phyloP scores from a whole-genome alignment of 2,329 filamentous ascomycete genomes.

The Dactylellina cionopaga region DNA sequence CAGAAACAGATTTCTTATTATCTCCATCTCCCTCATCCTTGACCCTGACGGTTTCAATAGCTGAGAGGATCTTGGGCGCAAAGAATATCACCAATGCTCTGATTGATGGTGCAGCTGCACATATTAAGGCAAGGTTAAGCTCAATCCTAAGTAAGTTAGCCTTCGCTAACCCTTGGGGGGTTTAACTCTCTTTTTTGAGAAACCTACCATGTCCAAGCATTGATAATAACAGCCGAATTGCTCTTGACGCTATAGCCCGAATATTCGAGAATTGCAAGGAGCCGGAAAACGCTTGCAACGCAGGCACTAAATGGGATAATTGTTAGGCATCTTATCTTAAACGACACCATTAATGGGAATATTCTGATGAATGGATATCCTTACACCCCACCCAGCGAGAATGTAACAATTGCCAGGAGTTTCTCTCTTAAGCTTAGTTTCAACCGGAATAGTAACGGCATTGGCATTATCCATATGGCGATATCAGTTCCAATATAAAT shows the following conservation, averaged over 20 bases:
- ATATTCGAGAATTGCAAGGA: neutral
- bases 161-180: too few species aligned
- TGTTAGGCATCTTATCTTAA: neutral
- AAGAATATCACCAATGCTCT: slow-evolving; percentile 32
- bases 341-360: neutral
- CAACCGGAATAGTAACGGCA: slow-evolving; percentile 21
- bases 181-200: neutral
- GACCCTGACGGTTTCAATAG: too few species aligned
- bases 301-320: slow-evolving; percentile 8
- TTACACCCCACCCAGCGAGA: slow-evolving; percentile 27
- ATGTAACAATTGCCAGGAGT: slow-evolving; percentile 20
- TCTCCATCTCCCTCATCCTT: too few species aligned
- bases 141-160: slow-evolving; percentile 20
- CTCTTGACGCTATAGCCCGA: neutral
- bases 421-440: slow-evolving; percentile 13
- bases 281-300: slow-evolving; percentile 20
- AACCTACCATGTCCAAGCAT: slow-evolving; percentile 27
- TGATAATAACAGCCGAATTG: slow-evolving; percentile 8
- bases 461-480: slow-evolving; percentile 22
- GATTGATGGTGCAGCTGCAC: slow-evolving; percentile 31
- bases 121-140: slow-evolving; percentile 32
- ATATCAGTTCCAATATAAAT: slow-evolving; percentile 35
- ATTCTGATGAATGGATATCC: neutral
- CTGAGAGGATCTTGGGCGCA: slow-evolving; percentile 32
- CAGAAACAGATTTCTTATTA: too few species aligned